Percentiles rank a stretch among this genome's conserved stretches.
phyloP scores from a whole-genome alignment of 164 flowering plant genomes.

The Euptelea pleiosperma region DNA sequence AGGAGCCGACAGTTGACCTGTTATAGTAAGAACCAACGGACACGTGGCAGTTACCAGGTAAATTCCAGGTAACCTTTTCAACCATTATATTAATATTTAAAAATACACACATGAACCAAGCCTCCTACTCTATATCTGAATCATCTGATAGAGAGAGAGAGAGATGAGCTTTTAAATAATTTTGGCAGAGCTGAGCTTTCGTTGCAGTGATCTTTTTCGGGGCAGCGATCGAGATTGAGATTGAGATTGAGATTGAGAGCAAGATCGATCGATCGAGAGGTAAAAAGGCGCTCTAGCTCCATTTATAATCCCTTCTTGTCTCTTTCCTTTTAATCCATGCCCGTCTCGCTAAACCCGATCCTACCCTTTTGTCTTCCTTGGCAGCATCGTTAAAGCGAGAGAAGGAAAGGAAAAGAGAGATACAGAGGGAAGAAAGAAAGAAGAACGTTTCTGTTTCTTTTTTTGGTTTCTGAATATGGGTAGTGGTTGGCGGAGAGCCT shows the following conservation, averaged over 20 bases:
- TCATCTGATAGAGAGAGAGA: slow-evolving; percentile 6
- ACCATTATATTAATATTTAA: neutral
- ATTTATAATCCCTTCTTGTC: slow-evolving; percentile 13
- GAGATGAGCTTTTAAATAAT: slow-evolving; percentile 3
- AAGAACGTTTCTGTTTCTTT: neutral
- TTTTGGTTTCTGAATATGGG: slow-evolving; percentile 49
- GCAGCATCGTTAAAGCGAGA: neutral
- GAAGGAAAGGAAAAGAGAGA: neutral
- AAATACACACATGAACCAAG: too few relatives aligned
- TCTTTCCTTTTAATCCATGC: slow-evolving; percentile 14
- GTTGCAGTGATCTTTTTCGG: slow-evolving; percentile 18
- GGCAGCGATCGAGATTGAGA: neutral
- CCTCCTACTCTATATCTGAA: too few relatives aligned
- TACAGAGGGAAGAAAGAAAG: neutral
- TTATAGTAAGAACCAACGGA: neutral
- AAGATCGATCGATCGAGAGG: slow-evolving; percentile 9
- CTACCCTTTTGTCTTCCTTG: slow-evolving; percentile 40
- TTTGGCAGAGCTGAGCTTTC: neutral
- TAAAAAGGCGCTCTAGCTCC: neutral
- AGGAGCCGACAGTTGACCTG: slow-evolving; percentile 10
- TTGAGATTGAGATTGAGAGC: slow-evolving; percentile 8
- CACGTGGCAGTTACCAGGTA: neutral
- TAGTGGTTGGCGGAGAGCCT: slow-evolving; percentile 90
- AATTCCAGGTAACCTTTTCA: neutral
- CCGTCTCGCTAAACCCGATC: slow-evolving; percentile 11